Conservation (phyloP, 441 rosid genomes). For the Croton setiger region DNA sequence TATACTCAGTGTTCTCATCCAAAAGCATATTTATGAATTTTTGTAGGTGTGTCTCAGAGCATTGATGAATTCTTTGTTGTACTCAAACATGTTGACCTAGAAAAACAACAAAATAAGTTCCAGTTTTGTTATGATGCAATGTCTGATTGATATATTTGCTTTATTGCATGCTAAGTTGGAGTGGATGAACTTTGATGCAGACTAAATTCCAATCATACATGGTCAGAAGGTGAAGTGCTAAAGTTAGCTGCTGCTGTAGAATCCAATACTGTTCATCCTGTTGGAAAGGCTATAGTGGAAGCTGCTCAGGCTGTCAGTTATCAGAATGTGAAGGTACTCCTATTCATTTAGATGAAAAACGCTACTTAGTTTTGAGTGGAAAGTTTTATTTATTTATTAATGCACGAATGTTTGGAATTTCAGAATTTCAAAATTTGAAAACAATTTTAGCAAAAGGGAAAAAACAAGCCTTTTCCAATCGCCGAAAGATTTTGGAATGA, state of each 20-base stretch:
- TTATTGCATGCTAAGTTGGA: constrained; percentile 16
- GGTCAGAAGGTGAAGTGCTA: constrained; percentile 73
- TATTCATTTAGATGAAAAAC: too few relatives aligned
- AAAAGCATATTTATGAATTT: background rate
- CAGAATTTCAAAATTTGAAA: too few relatives aligned
- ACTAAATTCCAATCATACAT: constrained; percentile 29
- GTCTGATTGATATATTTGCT: background rate
- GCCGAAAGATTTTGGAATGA: too few relatives aligned
- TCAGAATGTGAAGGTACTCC: constrained; percentile 51
- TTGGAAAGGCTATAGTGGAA: constrained; percentile 90
- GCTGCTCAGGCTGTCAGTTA: constrained; percentile 61
- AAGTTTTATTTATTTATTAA: too few relatives aligned
- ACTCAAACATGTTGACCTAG: background rate
- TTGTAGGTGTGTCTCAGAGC: background rate
- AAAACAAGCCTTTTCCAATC: too few relatives aligned
- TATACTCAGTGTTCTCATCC: background rate
- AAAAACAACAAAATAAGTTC: background rate
- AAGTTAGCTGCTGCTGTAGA: constrained; percentile 91
- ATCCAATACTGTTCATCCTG: constrained; percentile 87
- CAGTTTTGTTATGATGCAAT: background rate
- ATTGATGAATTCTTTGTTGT: background rate
- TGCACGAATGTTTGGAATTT: too few relatives aligned
- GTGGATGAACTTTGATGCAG: constrained; percentile 41
- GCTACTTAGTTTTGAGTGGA: too few relatives aligned
- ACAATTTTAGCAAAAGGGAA: too few relatives aligned